Base-by-base conservation (phyloP, 192 early-diverging fungal species). In the Dispira parvispora region DNA sequence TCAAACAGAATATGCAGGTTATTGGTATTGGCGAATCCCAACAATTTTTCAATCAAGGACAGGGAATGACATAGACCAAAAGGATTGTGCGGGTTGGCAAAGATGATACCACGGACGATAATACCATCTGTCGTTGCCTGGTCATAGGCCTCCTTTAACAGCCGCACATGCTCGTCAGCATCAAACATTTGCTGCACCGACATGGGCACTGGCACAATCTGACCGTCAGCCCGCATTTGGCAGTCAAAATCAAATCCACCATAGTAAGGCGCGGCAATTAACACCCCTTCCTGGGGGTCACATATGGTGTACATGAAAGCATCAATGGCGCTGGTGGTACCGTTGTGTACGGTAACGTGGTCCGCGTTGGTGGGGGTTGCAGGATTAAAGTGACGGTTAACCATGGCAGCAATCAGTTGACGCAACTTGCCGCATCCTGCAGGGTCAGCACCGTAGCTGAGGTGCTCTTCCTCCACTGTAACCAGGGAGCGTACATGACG, bases 1-100 rank as follows among this genome's bases (percentile, higher is more conserved):
- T 93, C 90, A 67, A 82, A 71, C 11, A 90, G 64, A 23, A 82
- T 73, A 53, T 86, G 86, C 12, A 93, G 63, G 25, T 77, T 62
- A 49, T 87, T 75, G 18, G 66, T 61, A 28, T 75, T 76, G 12
- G 86, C 85, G 67, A 86, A 93, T 43, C 66, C 61, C 3, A 90
- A 67, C 55, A 83, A 77, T 12, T 67, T 62, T 13, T 75, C 67
- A 25, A 91, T 56, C 21, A 82, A 66, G 4, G 71, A 67, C 18
- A 68, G 76, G 16, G 83, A 65, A 44, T 84, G 76, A 62, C 73
- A 75, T 32, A 65, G 56, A 38, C 83, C 84, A 27, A 83, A 68
- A 8, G 88, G 88, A 64, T 89, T 89, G 50, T 81, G 75, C 13
- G 91, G 91, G 54, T 84, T 86, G 61, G 76, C 78, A 28, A 94